Evolutionary conservation across 2,329 filamentous ascomycete species (phyloP).

Genomic region (Fusarium dlaminii): DNA sequence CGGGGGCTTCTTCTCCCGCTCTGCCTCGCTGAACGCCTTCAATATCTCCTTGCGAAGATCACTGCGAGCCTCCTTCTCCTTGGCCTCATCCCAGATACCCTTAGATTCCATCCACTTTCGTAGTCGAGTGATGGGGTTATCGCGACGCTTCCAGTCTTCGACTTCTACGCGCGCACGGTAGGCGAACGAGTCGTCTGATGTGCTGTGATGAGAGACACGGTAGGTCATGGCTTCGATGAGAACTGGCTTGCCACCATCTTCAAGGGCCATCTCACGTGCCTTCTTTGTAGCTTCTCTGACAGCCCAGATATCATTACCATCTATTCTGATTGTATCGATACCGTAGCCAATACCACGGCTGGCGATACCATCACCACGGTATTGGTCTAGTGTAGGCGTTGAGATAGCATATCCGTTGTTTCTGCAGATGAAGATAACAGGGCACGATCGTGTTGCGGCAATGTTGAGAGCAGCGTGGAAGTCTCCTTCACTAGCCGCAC

Average conservation of each 20-base stretch:
- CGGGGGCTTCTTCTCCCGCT: conserved; percentile 81
- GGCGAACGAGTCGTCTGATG: conserved; percentile 94
- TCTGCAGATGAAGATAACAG: conserved; percentile 88
- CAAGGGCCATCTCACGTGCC: conserved; percentile 80
- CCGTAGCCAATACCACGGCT: conserved; percentile 88
- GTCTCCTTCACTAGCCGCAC: conserved; percentile 88
- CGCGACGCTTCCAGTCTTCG: conserved; percentile 91
- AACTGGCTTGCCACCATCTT: conserved; percentile 82
- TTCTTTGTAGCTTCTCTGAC: conserved; percentile 81
- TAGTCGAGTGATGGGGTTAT: conserved; percentile 86
- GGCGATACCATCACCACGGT: conserved; percentile 90
- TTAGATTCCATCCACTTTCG: conserved; percentile 91
- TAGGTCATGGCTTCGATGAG: conserved; percentile 97
- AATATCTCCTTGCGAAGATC: conserved; percentile 78
- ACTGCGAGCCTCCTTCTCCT: conserved; percentile 78
- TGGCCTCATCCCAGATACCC: conserved; percentile 83
- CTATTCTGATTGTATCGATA: conserved; percentile 91
- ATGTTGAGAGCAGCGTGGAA: conserved; percentile 94
- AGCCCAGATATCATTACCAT: conserved; percentile 94
- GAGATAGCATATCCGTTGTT: conserved; percentile 95
- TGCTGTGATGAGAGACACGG: conserved; percentile 97
- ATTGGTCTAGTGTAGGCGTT: conserved; percentile 89
- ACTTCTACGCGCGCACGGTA: conserved; percentile 95
- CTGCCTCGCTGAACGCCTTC: conserved; percentile 83
- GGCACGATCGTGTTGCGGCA: conserved; percentile 86